These are phyloP conservation scores for Wickerhamiella cacticola DNA, from an alignment of 805 yeast species.

Conservation along the genomic window DNA sequence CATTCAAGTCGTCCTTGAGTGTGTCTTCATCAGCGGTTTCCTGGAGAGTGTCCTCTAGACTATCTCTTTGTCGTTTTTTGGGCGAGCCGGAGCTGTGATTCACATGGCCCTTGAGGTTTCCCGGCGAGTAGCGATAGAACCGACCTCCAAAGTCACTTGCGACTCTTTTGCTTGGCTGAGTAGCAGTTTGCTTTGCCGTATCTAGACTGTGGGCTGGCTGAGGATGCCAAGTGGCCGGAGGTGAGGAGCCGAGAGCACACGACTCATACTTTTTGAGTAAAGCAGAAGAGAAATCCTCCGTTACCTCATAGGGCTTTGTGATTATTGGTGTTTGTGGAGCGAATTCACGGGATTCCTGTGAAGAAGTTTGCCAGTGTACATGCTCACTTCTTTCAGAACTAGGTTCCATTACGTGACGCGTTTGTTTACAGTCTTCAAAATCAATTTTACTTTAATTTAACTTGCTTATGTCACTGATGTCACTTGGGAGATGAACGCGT, in stretches of 20 bases:
- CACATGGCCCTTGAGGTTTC: background rate
- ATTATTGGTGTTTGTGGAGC: background rate
- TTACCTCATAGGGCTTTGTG: slow-evolving; percentile 1
- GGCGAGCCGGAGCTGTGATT: background rate
- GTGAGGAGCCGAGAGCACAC: slow-evolving; percentile 7
- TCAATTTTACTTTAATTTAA: background rate
- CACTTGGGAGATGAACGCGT: too few species aligned
- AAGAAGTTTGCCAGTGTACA: slow-evolving; percentile 11
- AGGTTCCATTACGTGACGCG: slow-evolving; percentile 10
- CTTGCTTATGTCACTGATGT: too few species aligned
- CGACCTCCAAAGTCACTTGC: background rate
- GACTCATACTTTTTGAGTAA: slow-evolving; percentile 7
- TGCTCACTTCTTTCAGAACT: slow-evolving; percentile 9
- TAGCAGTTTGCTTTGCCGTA: background rate
- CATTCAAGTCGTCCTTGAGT: background rate
- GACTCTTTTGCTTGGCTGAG: slow-evolving; percentile 6
- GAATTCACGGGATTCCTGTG: background rate
- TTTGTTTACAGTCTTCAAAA: too few species aligned
- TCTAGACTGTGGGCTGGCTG: too few species aligned
- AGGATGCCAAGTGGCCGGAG: slow-evolving; percentile 12
- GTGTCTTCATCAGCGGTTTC: background rate
- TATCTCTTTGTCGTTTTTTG: background rate
- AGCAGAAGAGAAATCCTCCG: slow-evolving; percentile 9
- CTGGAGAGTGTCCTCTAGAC: too few species aligned
- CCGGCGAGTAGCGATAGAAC: slow-evolving; percentile 9